Evolutionary conservation across 495 filamentous ascomycete species (phyloP).

Genomic region (Neurospora cerealis): DNA sequence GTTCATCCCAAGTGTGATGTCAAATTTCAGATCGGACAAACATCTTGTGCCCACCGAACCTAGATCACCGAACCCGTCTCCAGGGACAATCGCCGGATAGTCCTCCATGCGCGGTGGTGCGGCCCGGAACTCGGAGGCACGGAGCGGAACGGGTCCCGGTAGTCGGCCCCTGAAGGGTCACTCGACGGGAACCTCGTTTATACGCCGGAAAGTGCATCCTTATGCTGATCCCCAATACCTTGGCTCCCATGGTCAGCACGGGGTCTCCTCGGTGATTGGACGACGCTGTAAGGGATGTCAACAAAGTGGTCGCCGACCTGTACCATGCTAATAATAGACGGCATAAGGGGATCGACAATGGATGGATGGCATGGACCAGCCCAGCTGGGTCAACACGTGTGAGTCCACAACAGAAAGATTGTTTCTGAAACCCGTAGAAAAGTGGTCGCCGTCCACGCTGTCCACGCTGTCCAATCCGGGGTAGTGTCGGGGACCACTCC

Average conservation of each 20-base stretch:
- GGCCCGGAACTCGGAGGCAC: neutral
- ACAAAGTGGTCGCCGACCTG: neutral
- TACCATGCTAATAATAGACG: neutral
- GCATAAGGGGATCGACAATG: neutral
- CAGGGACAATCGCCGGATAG: neutral
- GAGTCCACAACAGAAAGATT: neutral
- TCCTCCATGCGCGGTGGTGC: neutral
- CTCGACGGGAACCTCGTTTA: neutral
- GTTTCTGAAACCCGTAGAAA: neutral
- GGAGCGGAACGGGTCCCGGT: neutral
- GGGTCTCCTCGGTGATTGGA: neutral
- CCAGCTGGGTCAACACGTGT: neutral
- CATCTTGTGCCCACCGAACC: neutral
- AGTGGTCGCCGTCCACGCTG: neutral
- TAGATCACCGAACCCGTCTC: neutral
- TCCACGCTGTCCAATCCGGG: neutral
- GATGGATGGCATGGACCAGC: neutral
- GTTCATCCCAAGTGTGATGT: neutral
- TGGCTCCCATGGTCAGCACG: neutral
- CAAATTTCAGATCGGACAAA: neutral
- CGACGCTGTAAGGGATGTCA: neutral
- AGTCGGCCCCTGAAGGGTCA: neutral
- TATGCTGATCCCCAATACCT: neutral
- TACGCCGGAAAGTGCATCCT: neutral
- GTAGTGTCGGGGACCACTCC: neutral